Percentiles rank a stretch among this genome's conserved stretches.
phyloP scores from a whole-genome alignment of 2,329 filamentous ascomycete species.

The Colletotrichum sublineola region DNA sequence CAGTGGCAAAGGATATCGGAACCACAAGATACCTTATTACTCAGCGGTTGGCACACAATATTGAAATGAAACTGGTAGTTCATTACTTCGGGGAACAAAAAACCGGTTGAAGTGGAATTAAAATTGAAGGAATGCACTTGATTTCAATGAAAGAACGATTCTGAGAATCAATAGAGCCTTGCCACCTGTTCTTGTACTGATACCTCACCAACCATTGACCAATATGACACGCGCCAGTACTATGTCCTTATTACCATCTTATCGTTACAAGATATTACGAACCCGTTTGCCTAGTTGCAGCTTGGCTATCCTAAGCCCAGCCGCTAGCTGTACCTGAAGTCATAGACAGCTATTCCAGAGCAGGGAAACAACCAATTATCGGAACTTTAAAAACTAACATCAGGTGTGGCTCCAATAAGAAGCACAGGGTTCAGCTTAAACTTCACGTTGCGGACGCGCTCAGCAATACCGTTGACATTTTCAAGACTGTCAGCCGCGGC shows the following conservation, averaged over 20 bases:
- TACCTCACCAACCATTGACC: not conserved
- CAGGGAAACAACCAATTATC: not conserved
- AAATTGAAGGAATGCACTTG: not conserved
- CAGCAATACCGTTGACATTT: not conserved
- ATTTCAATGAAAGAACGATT: not conserved
- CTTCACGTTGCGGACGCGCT: not conserved
- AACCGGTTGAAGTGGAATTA: not conserved
- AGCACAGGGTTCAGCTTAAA: slow-evolving; percentile 6
- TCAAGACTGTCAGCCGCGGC: not conserved
- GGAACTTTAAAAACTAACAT: slow-evolving; percentile 1
- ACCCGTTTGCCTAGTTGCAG: not conserved
- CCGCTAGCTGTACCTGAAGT: not conserved
- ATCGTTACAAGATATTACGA: not conserved
- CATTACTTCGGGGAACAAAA: not conserved
- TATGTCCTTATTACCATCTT: not conserved
- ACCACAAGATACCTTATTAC: no score
- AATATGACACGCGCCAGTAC: not conserved
- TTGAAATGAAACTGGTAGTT: accelerated
- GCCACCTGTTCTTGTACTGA: not conserved
- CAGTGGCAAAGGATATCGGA: not conserved
- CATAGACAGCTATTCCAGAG: not conserved
- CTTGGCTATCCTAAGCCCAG: no score
- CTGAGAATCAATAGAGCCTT: not conserved
- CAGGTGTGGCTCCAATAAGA: not conserved
- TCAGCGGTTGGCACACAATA: no score